Conservation (phyloP, 2,329 filamentous ascomycete genomes). For the Rutstroemia sydowiana region DNA sequence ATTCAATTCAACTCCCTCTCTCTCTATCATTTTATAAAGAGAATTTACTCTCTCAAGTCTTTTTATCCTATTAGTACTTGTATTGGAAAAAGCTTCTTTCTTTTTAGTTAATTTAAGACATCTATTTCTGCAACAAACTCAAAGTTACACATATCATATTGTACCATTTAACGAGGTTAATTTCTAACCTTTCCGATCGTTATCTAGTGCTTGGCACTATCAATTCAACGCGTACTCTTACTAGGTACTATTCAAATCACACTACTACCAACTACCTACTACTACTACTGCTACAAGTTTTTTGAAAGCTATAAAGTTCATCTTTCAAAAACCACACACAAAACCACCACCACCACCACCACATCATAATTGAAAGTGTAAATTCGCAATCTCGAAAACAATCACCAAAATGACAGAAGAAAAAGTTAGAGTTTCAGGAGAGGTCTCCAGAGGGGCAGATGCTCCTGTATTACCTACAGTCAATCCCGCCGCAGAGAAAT, state of each 20-base stretch:
- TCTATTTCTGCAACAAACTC: not conserved
- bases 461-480: constrained; percentile 67
- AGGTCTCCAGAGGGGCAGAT: constrained; percentile 53
- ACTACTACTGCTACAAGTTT: not conserved
- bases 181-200: constrained; percentile 5
- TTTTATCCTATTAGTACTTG: not conserved
- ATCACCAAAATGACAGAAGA: constrained; percentile 59
- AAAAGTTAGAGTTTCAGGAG: constrained; percentile 78
- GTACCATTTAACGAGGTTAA: not conserved
- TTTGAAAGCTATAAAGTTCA: not conserved
- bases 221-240: not conserved
- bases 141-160: not conserved
- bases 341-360: too few species aligned
- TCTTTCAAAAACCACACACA: not conserved
- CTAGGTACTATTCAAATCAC: too few species aligned
- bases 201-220: constrained; percentile 8
- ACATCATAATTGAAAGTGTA: not conserved
- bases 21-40: not conserved
- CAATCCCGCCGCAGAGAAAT: constrained; percentile 62
- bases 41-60: not conserved
- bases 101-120: not conserved
- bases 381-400: not conserved
- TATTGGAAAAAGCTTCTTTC: not conserved
- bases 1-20: not conserved
- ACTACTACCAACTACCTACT: too few species aligned